Evolutionary conservation across 192 early-diverging fungal species (phyloP), one percentile per base, ranked within the genome.

Genomic region (Coemansia sp.): DNA sequence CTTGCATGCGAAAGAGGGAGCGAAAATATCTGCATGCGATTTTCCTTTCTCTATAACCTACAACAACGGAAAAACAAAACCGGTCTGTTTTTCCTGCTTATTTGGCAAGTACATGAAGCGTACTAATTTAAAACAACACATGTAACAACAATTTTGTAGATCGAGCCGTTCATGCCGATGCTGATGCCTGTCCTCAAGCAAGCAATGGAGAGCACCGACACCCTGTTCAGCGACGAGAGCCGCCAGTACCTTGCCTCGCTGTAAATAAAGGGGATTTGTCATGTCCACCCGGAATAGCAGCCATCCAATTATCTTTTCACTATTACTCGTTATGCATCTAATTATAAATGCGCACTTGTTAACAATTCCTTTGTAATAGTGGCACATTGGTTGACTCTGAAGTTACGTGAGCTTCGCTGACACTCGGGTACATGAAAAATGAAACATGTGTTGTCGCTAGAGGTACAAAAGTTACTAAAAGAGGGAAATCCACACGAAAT

Each of bases 131-230:
- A 53, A 29, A 15, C 27, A 27, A 24, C 27, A 13, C 1, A 12
- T 53, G 50, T 53, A 53, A 53, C 22, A 12, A 29, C 27, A 18
- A 27, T 63, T 38, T 29, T 72, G 74, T 82, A 82, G 79, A 60
- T 82, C 53, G 79, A 82, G 68, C 67, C 56, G 44, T 76, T 69
- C 41, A 43, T 70, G 39, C 60, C 70, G 22, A 64, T 59, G 49
- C 71, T 82, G 64, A 64, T 29, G 67, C 69, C 79, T 10, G 79
- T 82, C 55, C 70, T 82, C 50, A 73, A 75, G 68, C 70, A 82
- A 58, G 79, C 79, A 27, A 62, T 82, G 70, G 67, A 65, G 41
- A 68, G 71, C 58, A 60, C 74, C n/a, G 70, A 66, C 22, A 69
- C 79, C 24, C 67, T 82, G 61, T 55, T 82, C 16, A 82, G 65